A percentile compares a stretch with the other conserved stretches of the same genome.
Evolutionary conservation across 1,284 basidiomycete genomes (phyloP).

Genomic region (Meira nashicola): DNA sequence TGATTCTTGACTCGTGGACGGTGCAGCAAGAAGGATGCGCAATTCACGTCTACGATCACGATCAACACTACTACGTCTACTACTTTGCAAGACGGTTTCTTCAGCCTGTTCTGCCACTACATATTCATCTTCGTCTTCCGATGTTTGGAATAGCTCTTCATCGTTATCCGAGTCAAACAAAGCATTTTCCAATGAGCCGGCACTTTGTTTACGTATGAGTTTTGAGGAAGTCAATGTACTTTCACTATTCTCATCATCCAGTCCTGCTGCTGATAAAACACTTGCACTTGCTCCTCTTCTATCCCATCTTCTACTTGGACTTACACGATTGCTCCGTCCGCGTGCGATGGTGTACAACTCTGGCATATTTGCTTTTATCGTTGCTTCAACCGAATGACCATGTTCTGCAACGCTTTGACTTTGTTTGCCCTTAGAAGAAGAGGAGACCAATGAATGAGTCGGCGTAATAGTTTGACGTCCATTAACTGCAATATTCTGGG

Average conservation of each 20-base stretch:
- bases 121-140: not conserved
- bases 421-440: not conserved
- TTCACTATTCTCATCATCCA: slow-evolving; percentile 1
- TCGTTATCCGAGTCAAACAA: slow-evolving; percentile 11
- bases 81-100: not conserved
- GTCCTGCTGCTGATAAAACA: slow-evolving; percentile 5
- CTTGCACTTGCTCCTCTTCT: slow-evolving; percentile 11
- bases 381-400: not conserved
- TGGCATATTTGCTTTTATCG: not conserved
- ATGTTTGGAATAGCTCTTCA: not conserved
- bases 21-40: slow-evolving; percentile 6
- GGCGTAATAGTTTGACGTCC: not conserved
- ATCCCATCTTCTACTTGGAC: slow-evolving; percentile 8
- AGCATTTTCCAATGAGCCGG: slow-evolving; percentile 3
- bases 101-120: not conserved
- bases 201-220: not conserved
- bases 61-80: slow-evolving; percentile 1
- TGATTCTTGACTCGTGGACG: not conserved
- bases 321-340: slow-evolving; percentile 1
- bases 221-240: not conserved
- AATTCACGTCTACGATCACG: slow-evolving; percentile 3
- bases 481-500: not conserved
- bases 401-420: not conserved
- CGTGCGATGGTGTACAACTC: not conserved
- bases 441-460: not conserved